Evolutionary conservation across 768 basidiomycete genomes (phyloP).

Genomic region (Rhodotorula graminis): DNA sequence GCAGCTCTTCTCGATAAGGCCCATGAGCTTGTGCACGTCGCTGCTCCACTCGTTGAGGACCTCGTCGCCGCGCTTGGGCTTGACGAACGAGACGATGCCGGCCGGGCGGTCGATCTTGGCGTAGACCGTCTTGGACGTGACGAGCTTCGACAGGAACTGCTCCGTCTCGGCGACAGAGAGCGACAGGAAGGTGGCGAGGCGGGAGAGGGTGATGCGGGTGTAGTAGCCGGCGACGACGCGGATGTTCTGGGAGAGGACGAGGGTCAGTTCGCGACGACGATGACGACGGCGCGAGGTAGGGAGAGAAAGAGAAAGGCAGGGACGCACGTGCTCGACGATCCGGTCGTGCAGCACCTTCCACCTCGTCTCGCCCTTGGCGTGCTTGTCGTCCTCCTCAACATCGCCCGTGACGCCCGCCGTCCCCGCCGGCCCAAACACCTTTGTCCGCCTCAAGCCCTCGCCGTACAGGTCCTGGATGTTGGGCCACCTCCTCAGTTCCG

Average conservation of each 20-base stretch:
- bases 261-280: conserved; percentile 7
- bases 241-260: conserved; percentile 65
- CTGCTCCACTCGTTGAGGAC: conserved; percentile 98
- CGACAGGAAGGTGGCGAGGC: conserved; percentile 81
- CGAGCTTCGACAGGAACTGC: conserved; percentile 78
- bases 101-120: conserved; percentile 88
- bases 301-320: not conserved
- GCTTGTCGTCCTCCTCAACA: conserved; percentile 46
- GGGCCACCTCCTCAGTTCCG: conserved; percentile 94
- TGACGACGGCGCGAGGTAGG: not conserved
- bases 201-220: conserved; percentile 77
- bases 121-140: conserved; percentile 86
- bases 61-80: conserved; percentile 71
- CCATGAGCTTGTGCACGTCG: conserved; percentile 84
- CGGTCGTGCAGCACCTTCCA: conserved; percentile 95
- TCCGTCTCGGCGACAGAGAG: conserved; percentile 77
- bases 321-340: conserved; percentile 83
- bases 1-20: conserved; percentile 94
- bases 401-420: conserved; percentile 38
- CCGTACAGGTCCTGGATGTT: conserved; percentile 86
- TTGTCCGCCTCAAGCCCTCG: conserved; percentile 68
- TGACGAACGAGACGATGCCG: conserved; percentile 81
- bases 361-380: conserved; percentile 55
- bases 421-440: conserved; percentile 61
- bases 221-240: conserved; percentile 93